A percentile compares a stretch with the other conserved stretches of the same genome.
These are phyloP conservation scores for Acorus gramineus DNA, from an alignment of 106 monocot species.

Conservation along the genomic window DNA sequence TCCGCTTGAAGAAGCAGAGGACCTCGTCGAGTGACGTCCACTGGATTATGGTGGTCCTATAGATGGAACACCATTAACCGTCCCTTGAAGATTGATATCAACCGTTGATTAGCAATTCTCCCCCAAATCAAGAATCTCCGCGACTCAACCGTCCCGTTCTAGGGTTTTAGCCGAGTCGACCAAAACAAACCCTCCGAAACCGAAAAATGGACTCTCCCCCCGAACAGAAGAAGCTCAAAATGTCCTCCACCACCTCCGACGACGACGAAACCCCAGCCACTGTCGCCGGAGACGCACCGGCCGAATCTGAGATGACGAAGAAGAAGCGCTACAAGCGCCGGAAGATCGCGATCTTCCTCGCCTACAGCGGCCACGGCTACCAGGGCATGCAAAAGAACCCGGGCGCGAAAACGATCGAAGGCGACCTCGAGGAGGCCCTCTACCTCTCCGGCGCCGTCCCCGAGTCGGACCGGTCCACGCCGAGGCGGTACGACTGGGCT, in stretches of 20 bases:
- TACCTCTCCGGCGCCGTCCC: conserved; percentile 75
- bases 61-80: no score
- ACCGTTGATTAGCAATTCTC: no score
- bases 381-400: conserved; percentile 99
- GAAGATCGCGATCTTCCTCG: conserved; percentile 78
- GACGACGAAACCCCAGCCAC: neutral
- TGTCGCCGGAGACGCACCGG: neutral
- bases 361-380: conserved; percentile 82
- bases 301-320: neutral
- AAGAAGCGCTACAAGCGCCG: conserved; percentile 67
- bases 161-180: neutral
- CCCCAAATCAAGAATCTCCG: neutral
- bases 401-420: conserved; percentile 88
- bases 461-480: conserved; percentile 41
- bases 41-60: neutral
- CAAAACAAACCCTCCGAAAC: neutral
- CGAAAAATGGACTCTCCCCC: conserved; percentile 23
- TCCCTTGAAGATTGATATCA: no score
- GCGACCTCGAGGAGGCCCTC: conserved; percentile 85
- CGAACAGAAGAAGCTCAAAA: conserved; percentile 48
- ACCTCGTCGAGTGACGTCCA: neutral
- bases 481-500: conserved; percentile 93
- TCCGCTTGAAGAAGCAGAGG: neutral
- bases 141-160: neutral
- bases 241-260: conserved; percentile 29